phyloP scores from a whole-genome alignment of 305 asterid species.

The Fraxinus ornus region DNA sequence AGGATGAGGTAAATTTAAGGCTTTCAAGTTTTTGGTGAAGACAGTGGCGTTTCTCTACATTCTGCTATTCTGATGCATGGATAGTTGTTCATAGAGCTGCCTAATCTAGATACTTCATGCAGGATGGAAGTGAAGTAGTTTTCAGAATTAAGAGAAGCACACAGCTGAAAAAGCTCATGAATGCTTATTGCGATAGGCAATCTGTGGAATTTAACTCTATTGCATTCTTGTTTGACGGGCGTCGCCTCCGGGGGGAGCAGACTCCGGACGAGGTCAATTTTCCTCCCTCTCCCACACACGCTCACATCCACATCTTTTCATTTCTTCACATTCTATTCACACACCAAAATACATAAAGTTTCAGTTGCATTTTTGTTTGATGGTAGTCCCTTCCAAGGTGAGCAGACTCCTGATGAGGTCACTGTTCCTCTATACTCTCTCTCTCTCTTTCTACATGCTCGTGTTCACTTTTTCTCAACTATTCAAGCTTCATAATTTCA shows the following conservation, averaged over 20 bases:
- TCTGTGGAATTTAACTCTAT: constrained; percentile 13
- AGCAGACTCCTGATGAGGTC: not conserved
- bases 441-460: not conserved
- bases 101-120: not conserved
- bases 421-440: not conserved
- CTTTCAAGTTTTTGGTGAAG: not conserved
- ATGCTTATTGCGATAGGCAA: constrained; percentile 10
- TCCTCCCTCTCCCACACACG: not conserved
- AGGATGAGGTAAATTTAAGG: not conserved
- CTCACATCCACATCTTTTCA: not conserved
- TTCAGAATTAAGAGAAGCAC: constrained; percentile 15
- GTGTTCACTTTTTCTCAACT: not conserved
- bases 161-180: constrained; percentile 15
- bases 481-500: not conserved
- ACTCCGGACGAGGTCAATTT: not conserved
- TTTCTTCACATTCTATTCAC: not conserved
- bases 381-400: not conserved
- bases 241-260: constrained; percentile 2
- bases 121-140: constrained; percentile 10
- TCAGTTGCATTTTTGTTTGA: not conserved
- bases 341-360: not conserved
- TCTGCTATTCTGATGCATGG: not conserved
- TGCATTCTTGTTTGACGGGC: constrained; percentile 12
- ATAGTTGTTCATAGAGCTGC: not conserved
- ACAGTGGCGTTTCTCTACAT: not conserved